Percentiles rank a stretch among this genome's conserved stretches.
Conservation (phyloP, 2,329 filamentous ascomycete genomes). For the Aspergillus sclerotialis region DNA sequence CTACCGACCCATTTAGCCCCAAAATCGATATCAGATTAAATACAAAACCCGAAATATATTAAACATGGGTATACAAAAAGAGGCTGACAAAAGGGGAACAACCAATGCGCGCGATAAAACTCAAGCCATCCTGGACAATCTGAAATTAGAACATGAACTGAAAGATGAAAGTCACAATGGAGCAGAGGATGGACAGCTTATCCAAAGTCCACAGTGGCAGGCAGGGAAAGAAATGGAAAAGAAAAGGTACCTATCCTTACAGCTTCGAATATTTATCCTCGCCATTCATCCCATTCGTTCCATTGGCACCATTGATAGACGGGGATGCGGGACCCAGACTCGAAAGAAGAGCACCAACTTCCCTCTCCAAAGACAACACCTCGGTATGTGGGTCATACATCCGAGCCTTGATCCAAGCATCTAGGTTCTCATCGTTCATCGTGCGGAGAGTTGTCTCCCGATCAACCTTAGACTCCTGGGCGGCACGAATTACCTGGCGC, state of each 20-base stretch:
- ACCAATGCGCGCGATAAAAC: neutral
- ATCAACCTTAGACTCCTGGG: constrained; percentile 70
- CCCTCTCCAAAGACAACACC: constrained; percentile 40
- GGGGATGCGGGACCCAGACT: constrained; percentile 20
- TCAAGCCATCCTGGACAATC: neutral
- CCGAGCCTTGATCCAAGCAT: constrained; percentile 41
- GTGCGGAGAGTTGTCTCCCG: constrained; percentile 38
- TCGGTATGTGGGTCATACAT: constrained; percentile 46
- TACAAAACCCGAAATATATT: neutral
- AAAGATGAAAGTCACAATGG: neutral
- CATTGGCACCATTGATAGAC: constrained; percentile 15
- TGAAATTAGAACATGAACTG: neutral
- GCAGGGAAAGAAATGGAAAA: constrained; percentile 3
- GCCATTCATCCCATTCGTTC: constrained; percentile 9
- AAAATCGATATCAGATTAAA: neutral
- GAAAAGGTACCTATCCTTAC: constrained; percentile 16
- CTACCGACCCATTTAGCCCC: neutral
- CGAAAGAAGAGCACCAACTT: constrained; percentile 38
- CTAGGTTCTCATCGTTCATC: constrained; percentile 37
- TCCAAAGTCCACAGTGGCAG: neutral
- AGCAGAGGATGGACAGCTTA: neutral
- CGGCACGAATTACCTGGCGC: constrained; percentile 86
- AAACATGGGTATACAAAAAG: constrained; percentile 1
- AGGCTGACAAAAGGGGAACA: neutral
- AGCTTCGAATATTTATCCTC: constrained; percentile 27